Percentiles rank a stretch among this genome's conserved stretches.
Evolutionary conservation across 2,329 filamentous ascomycete genomes (phyloP).

Genomic region (Penicillium sp.): DNA sequence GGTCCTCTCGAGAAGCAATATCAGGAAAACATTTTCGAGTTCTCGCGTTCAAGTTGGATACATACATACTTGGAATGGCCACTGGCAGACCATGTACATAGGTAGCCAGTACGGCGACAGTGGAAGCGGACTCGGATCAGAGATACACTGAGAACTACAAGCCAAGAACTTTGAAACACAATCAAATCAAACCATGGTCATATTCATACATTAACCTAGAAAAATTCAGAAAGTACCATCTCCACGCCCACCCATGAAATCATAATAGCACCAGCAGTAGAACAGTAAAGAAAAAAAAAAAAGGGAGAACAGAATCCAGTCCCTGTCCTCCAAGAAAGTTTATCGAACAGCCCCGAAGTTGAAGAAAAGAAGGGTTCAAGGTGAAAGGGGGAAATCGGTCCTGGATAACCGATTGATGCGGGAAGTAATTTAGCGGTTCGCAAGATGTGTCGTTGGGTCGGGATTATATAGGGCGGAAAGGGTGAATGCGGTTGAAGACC

Average conservation of each 20-base stretch:
- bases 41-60: too few relatives aligned
- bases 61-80: too few relatives aligned
- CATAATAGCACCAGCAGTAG: slow-evolving; percentile 6
- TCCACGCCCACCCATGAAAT: slow-evolving; percentile 16
- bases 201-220: slow-evolving; percentile 26
- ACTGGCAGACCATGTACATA: too few relatives aligned
- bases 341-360: too few relatives aligned
- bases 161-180: too few relatives aligned
- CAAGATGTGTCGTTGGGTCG: not conserved
- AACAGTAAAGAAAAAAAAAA: slow-evolving; percentile 7
- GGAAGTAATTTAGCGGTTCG: not conserved
- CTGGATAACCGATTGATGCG: not conserved
- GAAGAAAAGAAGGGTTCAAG: slow-evolving; percentile 2
- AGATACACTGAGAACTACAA: too few relatives aligned
- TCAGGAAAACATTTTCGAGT: too few relatives aligned
- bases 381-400: not conserved
- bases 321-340: too few relatives aligned
- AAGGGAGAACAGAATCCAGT: slow-evolving; percentile 7
- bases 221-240: slow-evolving; percentile 12
- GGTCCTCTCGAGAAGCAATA: too few relatives aligned
- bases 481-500: not conserved
- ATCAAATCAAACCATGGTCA: slow-evolving; percentile 14
- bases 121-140: too few relatives aligned
- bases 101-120: too few relatives aligned
- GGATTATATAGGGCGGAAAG: not conserved